Conservation (phyloP, 768 basidiomycete species). For the Plicaturopsis crispa region DNA sequence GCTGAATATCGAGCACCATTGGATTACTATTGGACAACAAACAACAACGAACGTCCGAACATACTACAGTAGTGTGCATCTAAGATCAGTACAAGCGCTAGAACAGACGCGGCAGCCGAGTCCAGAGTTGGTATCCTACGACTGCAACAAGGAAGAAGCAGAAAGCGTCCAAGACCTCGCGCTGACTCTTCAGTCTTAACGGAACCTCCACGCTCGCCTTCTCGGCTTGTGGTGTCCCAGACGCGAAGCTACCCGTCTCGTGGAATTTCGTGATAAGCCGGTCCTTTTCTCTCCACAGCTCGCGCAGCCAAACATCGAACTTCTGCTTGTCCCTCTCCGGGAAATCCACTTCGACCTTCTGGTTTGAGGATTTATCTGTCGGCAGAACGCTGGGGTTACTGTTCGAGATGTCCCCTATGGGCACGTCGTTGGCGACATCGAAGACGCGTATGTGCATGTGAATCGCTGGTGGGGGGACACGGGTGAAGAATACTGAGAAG, state of each 20-base stretch:
- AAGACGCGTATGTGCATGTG: constrained; percentile 85
- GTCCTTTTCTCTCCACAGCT: constrained; percentile 85
- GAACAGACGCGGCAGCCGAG: constrained; percentile 8
- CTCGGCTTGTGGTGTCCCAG: constrained; percentile 13
- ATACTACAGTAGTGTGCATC: no score
- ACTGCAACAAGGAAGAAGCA: constrained; percentile 61
- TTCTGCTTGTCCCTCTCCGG: constrained; percentile 47
- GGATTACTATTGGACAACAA: no score
- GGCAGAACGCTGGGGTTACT: constrained; percentile 22
- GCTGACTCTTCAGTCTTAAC: constrained; percentile 40
- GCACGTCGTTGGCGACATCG: constrained; percentile 56
- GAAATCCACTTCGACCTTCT: constrained; percentile 36
- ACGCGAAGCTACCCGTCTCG: constrained; percentile 38
- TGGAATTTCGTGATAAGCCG: constrained; percentile 61
- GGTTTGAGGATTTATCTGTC: constrained; percentile 21
- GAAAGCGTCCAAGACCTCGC: constrained; percentile 62
- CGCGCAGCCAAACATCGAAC: constrained; percentile 82
- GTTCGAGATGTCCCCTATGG: constrained; percentile 53
- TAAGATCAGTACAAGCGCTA: constrained; percentile 4
- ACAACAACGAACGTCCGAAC: no score
- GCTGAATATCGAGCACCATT: no score
- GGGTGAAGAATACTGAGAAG: constrained; percentile 77
- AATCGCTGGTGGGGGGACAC: constrained; percentile 75
- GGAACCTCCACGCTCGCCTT: constrained; percentile 43
- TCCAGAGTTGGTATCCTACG: no score